A percentile compares a stretch with the other conserved stretches of the same genome.
Conservation (phyloP, 176 grass and related monocot species). For the Phyllostachys edulis region DNA sequence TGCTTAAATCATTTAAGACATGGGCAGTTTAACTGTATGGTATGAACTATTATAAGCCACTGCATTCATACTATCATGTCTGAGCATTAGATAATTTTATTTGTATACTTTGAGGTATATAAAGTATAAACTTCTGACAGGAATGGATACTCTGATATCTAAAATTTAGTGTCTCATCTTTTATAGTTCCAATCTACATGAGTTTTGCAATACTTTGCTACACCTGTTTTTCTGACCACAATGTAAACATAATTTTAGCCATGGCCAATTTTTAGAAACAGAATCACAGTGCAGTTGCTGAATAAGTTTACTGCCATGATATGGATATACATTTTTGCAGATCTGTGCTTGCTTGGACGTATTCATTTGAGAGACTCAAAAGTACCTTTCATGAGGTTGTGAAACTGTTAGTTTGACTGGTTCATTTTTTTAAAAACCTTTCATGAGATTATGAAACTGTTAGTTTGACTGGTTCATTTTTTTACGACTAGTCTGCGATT, state of each 20-base stretch:
- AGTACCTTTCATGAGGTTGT: neutral
- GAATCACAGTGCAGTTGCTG: neutral
- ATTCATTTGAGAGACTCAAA: constrained; percentile 4
- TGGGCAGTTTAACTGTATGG: neutral
- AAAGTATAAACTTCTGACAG: neutral
- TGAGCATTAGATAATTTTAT: neutral
- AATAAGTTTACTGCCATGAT: neutral
- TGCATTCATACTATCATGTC: neutral
- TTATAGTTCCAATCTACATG: neutral
- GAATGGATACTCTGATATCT: neutral
- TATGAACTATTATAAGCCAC: neutral
- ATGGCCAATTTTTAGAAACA: neutral
- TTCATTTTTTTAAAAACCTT: neutral
- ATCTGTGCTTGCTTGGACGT: constrained; percentile 6
- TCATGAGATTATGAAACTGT: neutral
- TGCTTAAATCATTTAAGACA: neutral
- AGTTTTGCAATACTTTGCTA: neutral
- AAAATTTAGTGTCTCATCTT: neutral
- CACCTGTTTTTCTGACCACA: neutral
- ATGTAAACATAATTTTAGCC: neutral
- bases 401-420: neutral
- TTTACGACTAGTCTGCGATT: neutral
- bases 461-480: neutral
- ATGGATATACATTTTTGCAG: neutral
- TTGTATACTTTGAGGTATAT: neutral